Percentiles rank a stretch among this genome's conserved stretches.
Conservation (phyloP, 768 basidiomycete species). For the Pulveroboletus sp. region DNA sequence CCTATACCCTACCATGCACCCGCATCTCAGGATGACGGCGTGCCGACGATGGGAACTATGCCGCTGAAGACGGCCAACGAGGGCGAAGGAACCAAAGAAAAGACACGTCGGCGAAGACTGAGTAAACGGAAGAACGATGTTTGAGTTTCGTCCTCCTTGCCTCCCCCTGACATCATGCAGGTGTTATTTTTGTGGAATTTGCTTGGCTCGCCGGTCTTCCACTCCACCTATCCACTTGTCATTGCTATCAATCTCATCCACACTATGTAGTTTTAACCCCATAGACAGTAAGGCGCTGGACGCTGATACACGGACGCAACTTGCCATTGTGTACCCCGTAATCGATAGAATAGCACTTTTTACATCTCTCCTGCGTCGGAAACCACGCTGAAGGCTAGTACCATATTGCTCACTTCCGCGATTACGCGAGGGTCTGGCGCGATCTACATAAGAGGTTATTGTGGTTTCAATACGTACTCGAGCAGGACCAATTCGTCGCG, state of each 20-base stretch:
- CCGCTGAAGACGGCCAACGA: constrained; percentile 14
- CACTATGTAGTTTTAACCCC: constrained; percentile 11
- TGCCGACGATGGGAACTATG: constrained; percentile 7
- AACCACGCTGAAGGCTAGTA: too few species aligned
- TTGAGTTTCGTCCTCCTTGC: constrained; percentile 14
- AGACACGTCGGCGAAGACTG: constrained; percentile 29
- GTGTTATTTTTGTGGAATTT: constrained; percentile 20
- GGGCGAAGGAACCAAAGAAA: constrained; percentile 20
- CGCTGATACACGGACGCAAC: constrained; percentile 11
- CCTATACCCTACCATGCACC: constrained; percentile 27
- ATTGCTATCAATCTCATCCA: constrained; percentile 1
- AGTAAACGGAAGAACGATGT: constrained; percentile 32
- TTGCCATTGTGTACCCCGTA: background rate
- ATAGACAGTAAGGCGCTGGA: constrained; percentile 11
- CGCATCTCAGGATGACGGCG: constrained; percentile 9
- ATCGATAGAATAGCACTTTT: constrained; percentile 1
- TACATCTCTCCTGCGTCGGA: background rate
- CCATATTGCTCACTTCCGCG: constrained; percentile 22
- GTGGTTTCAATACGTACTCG: constrained; percentile 18
- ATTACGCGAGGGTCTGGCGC: constrained; percentile 25
- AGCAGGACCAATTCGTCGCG: constrained; percentile 14
- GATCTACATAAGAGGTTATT: constrained; percentile 23
- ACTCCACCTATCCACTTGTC: constrained; percentile 10
- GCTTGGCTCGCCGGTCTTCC: constrained; percentile 17
- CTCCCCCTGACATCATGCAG: constrained; percentile 10